Percentiles rank a stretch among this genome's conserved stretches.
Conservation (phyloP, 2,329 filamentous ascomycete genomes). For the Aspergillus ustus region DNA sequence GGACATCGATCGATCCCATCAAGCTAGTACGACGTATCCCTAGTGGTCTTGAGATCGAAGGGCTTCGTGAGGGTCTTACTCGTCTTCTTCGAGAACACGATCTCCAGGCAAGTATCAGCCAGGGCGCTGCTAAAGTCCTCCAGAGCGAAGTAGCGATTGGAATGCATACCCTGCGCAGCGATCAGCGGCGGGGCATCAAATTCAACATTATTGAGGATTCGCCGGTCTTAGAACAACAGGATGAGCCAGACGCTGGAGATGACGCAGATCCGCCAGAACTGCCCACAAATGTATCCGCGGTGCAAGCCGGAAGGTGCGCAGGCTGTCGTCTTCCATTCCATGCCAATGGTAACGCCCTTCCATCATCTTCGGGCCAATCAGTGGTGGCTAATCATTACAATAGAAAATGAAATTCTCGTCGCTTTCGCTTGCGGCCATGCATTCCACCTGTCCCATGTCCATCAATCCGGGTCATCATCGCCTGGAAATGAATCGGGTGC, state of each 20-base stretch:
- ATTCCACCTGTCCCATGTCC: constrained; percentile 66
- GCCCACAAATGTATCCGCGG: constrained; percentile 6
- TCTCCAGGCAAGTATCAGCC: constrained; percentile 89
- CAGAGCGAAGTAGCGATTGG: constrained; percentile 83
- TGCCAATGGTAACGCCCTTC: constrained; percentile 40
- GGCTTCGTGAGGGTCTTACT: constrained; percentile 82
- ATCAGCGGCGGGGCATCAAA: constrained; percentile 83
- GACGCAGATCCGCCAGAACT: constrained; percentile 21
- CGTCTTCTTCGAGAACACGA: constrained; percentile 96
- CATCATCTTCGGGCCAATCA: background rate
- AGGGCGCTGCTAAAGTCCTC: constrained; percentile 84
- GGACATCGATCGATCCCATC: constrained; percentile 91
- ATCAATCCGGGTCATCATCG: constrained; percentile 45
- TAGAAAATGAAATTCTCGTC: constrained; percentile 61
- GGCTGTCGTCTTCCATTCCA: constrained; percentile 45
- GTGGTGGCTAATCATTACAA: background rate
- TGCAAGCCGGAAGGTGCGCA: constrained; percentile 40
- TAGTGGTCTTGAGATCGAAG: constrained; percentile 89
- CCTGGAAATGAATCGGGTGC: constrained; percentile 26
- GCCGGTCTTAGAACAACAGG: background rate
- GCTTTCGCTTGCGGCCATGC: constrained; percentile 72
- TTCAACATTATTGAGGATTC: constrained; percentile 69
- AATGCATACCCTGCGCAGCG: constrained; percentile 78
- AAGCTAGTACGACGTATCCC: constrained; percentile 88
- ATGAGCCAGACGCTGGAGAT: constrained; percentile 19